Conservation (phyloP, 1,284 basidiomycete genomes). For the Tilletia horrida region DNA sequence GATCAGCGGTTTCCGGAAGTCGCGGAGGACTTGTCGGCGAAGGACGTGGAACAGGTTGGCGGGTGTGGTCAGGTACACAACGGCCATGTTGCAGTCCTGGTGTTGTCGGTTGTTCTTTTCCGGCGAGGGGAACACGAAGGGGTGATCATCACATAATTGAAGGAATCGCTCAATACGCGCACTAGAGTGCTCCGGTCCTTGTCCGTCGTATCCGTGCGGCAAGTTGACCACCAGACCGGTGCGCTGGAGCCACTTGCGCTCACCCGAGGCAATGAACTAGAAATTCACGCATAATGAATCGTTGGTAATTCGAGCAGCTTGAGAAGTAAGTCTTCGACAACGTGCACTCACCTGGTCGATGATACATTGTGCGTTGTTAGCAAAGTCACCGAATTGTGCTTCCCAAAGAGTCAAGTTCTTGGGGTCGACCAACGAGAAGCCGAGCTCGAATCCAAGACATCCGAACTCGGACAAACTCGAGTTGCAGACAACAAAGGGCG, state of each 20-base stretch:
- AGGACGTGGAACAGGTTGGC: constrained; percentile 56
- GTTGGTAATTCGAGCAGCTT: background rate
- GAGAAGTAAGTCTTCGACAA: no score
- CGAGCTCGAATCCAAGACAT: constrained; percentile 92
- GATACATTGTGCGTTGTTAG: constrained; percentile 77
- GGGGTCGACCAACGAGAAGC: constrained; percentile 96
- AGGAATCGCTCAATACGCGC: constrained; percentile 94
- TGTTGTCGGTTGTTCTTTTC: constrained; percentile 92
- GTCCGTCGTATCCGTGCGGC: constrained; percentile 92
- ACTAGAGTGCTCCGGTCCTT: constrained; percentile 97
- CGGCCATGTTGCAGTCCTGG: constrained; percentile 99
- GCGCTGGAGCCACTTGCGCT: constrained; percentile 96
- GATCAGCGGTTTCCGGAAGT: constrained; percentile 60
- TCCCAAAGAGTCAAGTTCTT: constrained; percentile 95
- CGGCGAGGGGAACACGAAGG: constrained; percentile 78
- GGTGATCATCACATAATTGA: constrained; percentile 96
- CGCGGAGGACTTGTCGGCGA: constrained; percentile 54
- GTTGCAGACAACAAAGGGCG: constrained; percentile 90
- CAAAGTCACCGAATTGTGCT: constrained; percentile 74
- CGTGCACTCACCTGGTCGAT: constrained; percentile 69
- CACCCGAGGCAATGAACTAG: constrained; percentile 92
- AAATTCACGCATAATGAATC: background rate
- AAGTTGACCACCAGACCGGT: constrained; percentile 86
- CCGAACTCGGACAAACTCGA: constrained; percentile 96
- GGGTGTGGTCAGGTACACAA: constrained; percentile 78